A percentile compares a stretch with the other conserved stretches of the same genome.
Evolutionary conservation across 176 grass and related monocot species (phyloP).

Genomic region (Oryza coarctata): DNA sequence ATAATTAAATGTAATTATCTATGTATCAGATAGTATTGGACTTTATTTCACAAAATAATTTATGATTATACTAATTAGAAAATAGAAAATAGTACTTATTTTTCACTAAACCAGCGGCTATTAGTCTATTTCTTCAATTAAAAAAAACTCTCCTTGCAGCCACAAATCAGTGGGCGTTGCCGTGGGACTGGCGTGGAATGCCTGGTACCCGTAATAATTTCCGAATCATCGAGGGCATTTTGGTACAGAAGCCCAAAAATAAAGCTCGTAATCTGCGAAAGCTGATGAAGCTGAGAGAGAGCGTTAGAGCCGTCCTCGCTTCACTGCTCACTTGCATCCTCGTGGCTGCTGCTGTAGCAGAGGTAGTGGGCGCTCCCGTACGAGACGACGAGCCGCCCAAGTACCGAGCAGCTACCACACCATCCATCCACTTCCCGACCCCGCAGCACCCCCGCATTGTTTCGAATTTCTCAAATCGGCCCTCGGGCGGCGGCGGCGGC

Average conservation of each 20-base stretch:
- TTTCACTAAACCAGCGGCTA: no score
- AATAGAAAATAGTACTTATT: no score
- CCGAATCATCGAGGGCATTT: constrained; percentile 15
- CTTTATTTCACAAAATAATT: no score
- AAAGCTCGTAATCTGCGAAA: constrained; percentile 49
- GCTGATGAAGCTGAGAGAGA: neutral
- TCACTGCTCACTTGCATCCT: constrained; percentile 18
- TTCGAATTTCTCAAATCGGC: constrained; percentile 30
- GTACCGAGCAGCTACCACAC: constrained; percentile 5
- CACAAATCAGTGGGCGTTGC: neutral
- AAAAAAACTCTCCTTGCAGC: no score
- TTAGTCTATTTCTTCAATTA: no score
- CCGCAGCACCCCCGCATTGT: constrained; percentile 38
- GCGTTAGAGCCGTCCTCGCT: neutral
- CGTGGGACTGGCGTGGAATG: neutral
- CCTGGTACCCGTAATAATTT: neutral
- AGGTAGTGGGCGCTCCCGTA: constrained; percentile 27
- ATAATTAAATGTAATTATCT: no score
- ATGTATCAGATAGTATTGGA: no score
- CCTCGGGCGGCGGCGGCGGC: neutral
- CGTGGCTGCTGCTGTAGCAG: neutral
- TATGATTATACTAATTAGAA: no score
- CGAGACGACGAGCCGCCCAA: constrained; percentile 39
- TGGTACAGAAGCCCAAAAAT: neutral
- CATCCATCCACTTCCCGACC: neutral